These are phyloP conservation scores for Rachicladosporium sp. DNA, from an alignment of 2,329 filamentous ascomycete genomes.

Conservation along the genomic window DNA sequence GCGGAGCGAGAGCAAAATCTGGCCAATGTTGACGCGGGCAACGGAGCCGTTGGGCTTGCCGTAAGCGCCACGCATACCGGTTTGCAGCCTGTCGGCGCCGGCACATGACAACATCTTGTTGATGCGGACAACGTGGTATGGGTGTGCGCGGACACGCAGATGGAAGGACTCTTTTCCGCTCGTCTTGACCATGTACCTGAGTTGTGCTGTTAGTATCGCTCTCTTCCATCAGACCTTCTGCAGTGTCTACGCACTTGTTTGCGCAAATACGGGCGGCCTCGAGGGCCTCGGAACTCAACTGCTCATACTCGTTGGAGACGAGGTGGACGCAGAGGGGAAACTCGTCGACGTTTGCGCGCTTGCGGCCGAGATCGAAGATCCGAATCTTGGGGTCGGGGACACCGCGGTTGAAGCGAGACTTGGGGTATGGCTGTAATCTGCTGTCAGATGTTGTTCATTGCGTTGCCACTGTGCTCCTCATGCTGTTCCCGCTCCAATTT, in stretches of 20 bases:
- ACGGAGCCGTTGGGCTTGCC: constrained; percentile 98
- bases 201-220: constrained; percentile 7
- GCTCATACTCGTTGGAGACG: constrained; percentile 99
- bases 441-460: constrained; percentile 6
- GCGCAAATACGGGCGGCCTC: constrained; percentile 99
- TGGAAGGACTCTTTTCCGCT: constrained; percentile 62
- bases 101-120: constrained; percentile 99
- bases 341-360: constrained; percentile 97
- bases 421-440: constrained; percentile 71
- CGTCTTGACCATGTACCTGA: constrained; percentile 55
- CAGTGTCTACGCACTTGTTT: constrained; percentile 65
- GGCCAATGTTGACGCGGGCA: constrained; percentile 99
- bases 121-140: constrained; percentile 99
- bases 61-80: constrained; percentile 99
- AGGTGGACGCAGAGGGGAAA: constrained; percentile 99
- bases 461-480: constrained; percentile 1
- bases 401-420: constrained; percentile 99
- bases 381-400: constrained; percentile 58
- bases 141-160: constrained; percentile 73
- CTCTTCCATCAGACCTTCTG: constrained; percentile 1
- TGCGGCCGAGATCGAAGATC: constrained; percentile 63
- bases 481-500: background rate
- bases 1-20: constrained; percentile 94
- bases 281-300: constrained; percentile 98
- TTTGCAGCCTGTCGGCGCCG: constrained; percentile 99